Evolutionary conservation across 805 yeast genomes (phyloP).

Genomic region (Kockiozyma suomiensis): DNA sequence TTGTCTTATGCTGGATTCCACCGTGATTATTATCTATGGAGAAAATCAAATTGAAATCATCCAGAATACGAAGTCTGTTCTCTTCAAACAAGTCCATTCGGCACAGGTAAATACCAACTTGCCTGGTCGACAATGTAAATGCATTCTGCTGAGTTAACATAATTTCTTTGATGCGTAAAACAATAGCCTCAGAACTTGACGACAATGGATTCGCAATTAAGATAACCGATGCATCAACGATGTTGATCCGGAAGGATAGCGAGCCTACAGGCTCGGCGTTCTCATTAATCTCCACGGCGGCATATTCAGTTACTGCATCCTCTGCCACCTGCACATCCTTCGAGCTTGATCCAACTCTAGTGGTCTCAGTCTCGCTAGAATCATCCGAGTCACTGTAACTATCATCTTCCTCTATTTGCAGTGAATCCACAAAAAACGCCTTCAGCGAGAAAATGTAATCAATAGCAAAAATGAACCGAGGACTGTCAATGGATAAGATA

Average conservation of each 20-base stretch:
- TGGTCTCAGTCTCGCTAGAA: constrained; percentile 18
- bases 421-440: constrained; percentile 54
- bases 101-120: constrained; percentile 83
- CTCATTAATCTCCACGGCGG: constrained; percentile 21
- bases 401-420: constrained; percentile 32
- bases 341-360: constrained; percentile 8
- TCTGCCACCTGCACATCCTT: constrained; percentile 5
- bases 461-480: constrained; percentile 76
- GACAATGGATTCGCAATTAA: constrained; percentile 77
- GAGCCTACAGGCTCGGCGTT: constrained; percentile 27
- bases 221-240: constrained; percentile 75
- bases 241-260: constrained; percentile 53
- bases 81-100: constrained; percentile 69
- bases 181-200: constrained; percentile 78
- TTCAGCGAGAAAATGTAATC: constrained; percentile 83
- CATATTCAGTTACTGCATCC: constrained; percentile 3
- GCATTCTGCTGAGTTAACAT: constrained; percentile 69
- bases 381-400: constrained; percentile 23
- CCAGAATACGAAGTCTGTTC: constrained; percentile 70
- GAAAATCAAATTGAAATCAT: constrained; percentile 81
- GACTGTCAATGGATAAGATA: constrained; percentile 73
- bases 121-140: constrained; percentile 66
- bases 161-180: constrained; percentile 82
- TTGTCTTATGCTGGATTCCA: constrained; percentile 58
- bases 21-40: constrained; percentile 74